These are phyloP conservation scores for Acanthamoeba healyi DNA, from an alignment of 208 protist genomes.

Conservation along the genomic window DNA sequence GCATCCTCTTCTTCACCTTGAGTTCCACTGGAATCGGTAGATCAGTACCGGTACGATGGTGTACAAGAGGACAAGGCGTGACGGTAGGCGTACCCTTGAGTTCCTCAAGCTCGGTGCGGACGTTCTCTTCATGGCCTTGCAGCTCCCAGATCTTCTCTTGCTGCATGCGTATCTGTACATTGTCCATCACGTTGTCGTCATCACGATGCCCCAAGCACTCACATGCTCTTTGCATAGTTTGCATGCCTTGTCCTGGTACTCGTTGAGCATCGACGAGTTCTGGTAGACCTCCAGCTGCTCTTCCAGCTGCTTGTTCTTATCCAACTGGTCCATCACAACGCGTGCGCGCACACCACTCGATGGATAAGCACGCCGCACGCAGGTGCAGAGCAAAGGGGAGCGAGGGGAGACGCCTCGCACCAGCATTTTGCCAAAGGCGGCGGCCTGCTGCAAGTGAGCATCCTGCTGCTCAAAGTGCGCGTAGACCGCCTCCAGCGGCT, in stretches of 20 bases:
- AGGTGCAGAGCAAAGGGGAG: background rate
- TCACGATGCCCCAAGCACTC: background rate
- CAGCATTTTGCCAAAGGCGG: slow-evolving; percentile 56
- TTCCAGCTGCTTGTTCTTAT: slow-evolving; percentile 57
- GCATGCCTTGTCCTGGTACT: slow-evolving; percentile 50
- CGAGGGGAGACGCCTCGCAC: background rate
- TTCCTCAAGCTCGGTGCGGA: slow-evolving; percentile 3
- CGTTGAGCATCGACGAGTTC: slow-evolving; percentile 34
- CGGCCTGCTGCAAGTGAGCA: slow-evolving; percentile 11
- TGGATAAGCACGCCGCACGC: too few species aligned
- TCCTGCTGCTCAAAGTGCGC: slow-evolving; percentile 19
- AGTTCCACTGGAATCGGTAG: slow-evolving; percentile 8
- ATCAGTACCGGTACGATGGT: background rate
- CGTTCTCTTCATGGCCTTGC: slow-evolving; percentile 17
- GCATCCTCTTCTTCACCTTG: slow-evolving; percentile 56
- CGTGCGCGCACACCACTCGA: too few species aligned
- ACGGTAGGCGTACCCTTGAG: background rate
- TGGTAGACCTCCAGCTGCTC: slow-evolving; percentile 29
- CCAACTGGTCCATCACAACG: background rate
- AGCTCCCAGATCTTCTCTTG: slow-evolving; percentile 45
- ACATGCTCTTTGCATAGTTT: background rate
- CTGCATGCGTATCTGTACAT: background rate
- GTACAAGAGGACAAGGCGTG: background rate
- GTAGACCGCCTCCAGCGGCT: slow-evolving; percentile 44
- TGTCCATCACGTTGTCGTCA: background rate